Conservation (phyloP, 2,329 filamentous ascomycete genomes). For the Fusarium ramigenum region DNA sequence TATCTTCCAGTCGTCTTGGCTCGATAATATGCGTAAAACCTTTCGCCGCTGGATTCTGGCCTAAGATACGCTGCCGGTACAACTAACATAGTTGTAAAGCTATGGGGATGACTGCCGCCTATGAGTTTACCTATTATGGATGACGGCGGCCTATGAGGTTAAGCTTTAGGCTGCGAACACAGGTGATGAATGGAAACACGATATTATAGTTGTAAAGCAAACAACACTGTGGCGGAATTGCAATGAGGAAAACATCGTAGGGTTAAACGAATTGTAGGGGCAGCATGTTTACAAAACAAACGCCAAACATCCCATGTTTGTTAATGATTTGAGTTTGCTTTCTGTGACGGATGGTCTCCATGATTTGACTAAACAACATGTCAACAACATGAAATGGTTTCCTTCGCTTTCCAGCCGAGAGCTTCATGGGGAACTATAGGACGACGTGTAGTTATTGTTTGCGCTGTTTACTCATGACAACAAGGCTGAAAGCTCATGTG, state of each 20-base stretch:
- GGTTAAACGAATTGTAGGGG: not conserved
- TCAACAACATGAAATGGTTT: not conserved
- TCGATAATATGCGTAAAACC: accelerated
- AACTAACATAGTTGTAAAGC: too few species aligned
- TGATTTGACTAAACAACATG: not conserved
- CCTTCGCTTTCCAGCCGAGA: not conserved
- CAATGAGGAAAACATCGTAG: not conserved
- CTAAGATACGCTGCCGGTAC: too few species aligned
- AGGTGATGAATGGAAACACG: too few species aligned
- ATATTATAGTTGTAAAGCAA: too few species aligned
- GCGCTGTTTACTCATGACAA: not conserved
- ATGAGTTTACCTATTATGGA: too few species aligned
- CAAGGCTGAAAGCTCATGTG: not conserved
- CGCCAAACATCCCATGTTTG: too few species aligned
- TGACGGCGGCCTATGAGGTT: too few species aligned
- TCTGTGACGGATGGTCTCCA: not conserved
- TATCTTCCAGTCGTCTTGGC: accelerated
- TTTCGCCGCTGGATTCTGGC: not conserved
- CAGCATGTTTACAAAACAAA: not conserved
- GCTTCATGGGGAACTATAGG: not conserved
- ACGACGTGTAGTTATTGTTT: not conserved
- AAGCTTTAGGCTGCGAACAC: too few species aligned
- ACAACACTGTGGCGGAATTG: not conserved
- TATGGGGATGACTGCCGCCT: too few species aligned
- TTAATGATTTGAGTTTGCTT: not conserved